Base-by-base conservation (phyloP, 179 eudicot species). In the Silene noctiflora region DNA sequence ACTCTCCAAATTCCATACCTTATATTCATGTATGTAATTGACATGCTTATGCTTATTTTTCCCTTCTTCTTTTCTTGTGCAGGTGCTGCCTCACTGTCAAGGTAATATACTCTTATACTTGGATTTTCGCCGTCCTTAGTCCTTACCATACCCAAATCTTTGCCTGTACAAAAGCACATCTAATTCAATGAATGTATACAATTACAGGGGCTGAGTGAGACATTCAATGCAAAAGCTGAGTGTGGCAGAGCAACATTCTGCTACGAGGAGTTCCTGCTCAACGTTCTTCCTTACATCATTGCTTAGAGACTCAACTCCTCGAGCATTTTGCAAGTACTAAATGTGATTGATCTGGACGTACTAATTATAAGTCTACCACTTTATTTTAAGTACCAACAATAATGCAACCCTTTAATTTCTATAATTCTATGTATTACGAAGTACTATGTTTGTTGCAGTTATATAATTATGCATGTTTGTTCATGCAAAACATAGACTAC, bases 1-100 rank as follows among this genome's bases (percentile, higher is more conserved):
- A n/a, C n/a, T 64, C 4, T 3, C 17, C 25, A 16, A 17, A 4
- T 7, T 59, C n/a, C 6, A 19, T 33, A 20, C 9, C 0, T 19
- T 14, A 19, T 20, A 19, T 73, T 21, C 1, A 25, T 29, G 4
- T 24, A 21, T 42, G 11, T 20, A 13, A 53, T 20, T 75, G 20
- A 71, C 46, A 27, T 53, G 35, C 27, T 24, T 68, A 63, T 64
- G 10, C 31, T 24, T 48, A 33, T 33, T 33, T 25, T 6, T 3
- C 3, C 55, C 17, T 63, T 76, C 3, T 48, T 42, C 13, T 66
- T 76, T 12, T 10, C 24, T 16, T 19, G 16, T 63, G 70, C 77
- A 78, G 83, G 77, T 79, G 83, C 27, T 81, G 86, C 77, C 81
- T 86, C 63, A 77, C 82, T 81, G 83, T 86, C 73, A 83, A 81